Conservation (phyloP, 2,329 filamentous ascomycete genomes). For the Alternaria sp. region DNA sequence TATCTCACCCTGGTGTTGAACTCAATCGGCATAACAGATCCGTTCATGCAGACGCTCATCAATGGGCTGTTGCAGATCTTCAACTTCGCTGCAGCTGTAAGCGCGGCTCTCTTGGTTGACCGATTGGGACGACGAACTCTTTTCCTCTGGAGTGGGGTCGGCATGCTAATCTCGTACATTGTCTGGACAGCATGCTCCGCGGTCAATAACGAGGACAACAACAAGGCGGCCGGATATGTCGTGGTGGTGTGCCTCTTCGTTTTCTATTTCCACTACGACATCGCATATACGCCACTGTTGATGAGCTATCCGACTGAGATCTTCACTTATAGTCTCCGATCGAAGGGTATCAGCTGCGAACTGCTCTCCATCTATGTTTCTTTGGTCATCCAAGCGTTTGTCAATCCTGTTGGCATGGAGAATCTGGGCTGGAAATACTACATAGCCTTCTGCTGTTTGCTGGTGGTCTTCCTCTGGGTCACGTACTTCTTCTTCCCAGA, state of each 20-base stretch:
- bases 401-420: slow-evolving; percentile 54
- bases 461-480: slow-evolving; percentile 26
- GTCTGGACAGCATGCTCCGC: slow-evolving; percentile 37
- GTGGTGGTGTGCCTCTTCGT: slow-evolving; percentile 60
- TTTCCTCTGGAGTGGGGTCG: slow-evolving; percentile 40
- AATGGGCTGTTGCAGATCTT: not conserved
- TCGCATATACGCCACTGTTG: slow-evolving; percentile 1
- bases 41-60: not conserved
- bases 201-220: not conserved
- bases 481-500: slow-evolving; percentile 35
- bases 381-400: slow-evolving; percentile 62
- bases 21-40: not conserved
- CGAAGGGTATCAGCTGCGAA: slow-evolving; percentile 53
- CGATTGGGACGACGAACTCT: slow-evolving; percentile 16
- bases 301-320: slow-evolving; percentile 58
- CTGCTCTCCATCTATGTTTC: slow-evolving; percentile 63
- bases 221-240: slow-evolving; percentile 43
- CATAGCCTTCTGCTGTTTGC: slow-evolving; percentile 37
- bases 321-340: slow-evolving; percentile 54
- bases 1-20: not conserved
- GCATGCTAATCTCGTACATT: slow-evolving; percentile 42
- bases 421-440: slow-evolving; percentile 42
- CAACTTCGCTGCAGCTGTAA: not conserved
- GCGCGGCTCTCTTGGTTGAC: not conserved
- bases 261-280: slow-evolving; percentile 31